Conservation (phyloP, 2,329 filamentous ascomycete species). For the Sporothrix brunneoviolacea region DNA sequence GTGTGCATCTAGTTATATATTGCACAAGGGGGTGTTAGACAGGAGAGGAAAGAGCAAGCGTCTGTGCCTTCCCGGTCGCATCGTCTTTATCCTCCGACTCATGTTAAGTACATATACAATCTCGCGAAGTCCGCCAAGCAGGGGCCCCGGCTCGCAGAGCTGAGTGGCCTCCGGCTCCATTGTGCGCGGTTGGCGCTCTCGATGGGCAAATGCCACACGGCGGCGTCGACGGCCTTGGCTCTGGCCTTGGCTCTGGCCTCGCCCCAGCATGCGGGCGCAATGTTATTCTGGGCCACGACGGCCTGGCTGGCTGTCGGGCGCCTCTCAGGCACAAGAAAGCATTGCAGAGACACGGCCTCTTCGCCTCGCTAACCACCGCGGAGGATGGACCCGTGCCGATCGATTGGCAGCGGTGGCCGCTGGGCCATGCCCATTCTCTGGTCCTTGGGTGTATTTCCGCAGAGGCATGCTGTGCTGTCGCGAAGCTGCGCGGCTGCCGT, state of each 20-base stretch:
- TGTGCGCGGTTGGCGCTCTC: too few species aligned
- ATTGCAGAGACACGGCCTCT: too few species aligned
- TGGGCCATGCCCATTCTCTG: too few species aligned
- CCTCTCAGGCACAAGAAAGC: background rate
- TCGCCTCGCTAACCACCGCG: background rate
- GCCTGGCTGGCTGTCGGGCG: too few species aligned
- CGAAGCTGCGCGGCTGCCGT: conserved; percentile 1
- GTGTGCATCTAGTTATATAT: conserved; percentile 8
- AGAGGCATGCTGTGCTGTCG: background rate
- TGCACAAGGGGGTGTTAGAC: background rate
- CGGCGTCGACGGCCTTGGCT: too few species aligned
- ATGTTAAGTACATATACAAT: too few species aligned
- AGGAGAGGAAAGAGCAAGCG: background rate
- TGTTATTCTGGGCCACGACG: too few species aligned
- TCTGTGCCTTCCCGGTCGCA: conserved; percentile 6
- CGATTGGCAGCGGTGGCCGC: conserved; percentile 2
- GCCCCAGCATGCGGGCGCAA: too few species aligned
- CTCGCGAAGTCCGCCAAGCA: conserved; percentile 2
- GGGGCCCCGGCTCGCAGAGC: background rate
- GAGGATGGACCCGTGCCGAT: background rate
- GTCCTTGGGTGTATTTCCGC: background rate
- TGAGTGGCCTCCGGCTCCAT: too few species aligned
- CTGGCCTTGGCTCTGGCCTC: too few species aligned
- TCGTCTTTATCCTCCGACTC: background rate
- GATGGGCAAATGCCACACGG: too few species aligned